Conservation (phyloP, 1,284 basidiomycete genomes). For the Hemileia vastatrix region DNA sequence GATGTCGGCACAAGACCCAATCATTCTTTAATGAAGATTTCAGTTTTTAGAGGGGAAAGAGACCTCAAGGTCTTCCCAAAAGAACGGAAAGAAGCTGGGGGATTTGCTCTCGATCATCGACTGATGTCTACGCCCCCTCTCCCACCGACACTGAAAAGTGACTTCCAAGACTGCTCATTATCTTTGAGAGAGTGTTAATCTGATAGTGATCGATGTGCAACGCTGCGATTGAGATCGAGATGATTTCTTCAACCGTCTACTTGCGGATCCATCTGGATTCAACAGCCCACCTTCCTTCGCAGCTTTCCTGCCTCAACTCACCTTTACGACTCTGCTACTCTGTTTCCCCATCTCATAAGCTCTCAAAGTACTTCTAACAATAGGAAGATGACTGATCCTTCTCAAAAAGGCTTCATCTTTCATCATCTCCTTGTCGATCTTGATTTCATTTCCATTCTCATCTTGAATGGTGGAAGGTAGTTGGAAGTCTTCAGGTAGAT, state of each 20-base stretch:
- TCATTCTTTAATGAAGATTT: not conserved
- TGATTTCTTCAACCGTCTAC: too few species aligned
- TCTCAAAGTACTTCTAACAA: constrained; percentile 61
- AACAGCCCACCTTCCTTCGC: too few species aligned
- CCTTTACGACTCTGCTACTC: constrained; percentile 67
- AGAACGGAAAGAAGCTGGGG: not conserved
- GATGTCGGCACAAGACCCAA: not conserved
- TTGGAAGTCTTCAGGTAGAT: constrained; percentile 34
- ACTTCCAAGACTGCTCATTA: too few species aligned
- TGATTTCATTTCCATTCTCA: constrained; percentile 33
- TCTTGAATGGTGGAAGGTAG: constrained; percentile 36
- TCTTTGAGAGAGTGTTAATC: too few species aligned
- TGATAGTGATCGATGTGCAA: too few species aligned
- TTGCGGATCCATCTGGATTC: too few species aligned
- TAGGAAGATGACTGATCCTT: constrained; percentile 50
- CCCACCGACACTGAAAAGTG: too few species aligned
- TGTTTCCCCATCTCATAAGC: constrained; percentile 68
- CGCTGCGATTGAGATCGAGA: too few species aligned
- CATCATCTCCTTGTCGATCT: constrained; percentile 36
- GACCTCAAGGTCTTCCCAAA: too few species aligned
- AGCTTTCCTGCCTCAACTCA: too few species aligned
- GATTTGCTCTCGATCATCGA: too few species aligned
- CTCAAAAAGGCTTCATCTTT: constrained; percentile 34
- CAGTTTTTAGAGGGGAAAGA: not conserved
- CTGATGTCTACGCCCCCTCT: too few species aligned